A percentile compares a stretch with the other conserved stretches of the same genome.
phyloP scores from a whole-genome alignment of 331 rosid species.

The Malus hybrid region DNA sequence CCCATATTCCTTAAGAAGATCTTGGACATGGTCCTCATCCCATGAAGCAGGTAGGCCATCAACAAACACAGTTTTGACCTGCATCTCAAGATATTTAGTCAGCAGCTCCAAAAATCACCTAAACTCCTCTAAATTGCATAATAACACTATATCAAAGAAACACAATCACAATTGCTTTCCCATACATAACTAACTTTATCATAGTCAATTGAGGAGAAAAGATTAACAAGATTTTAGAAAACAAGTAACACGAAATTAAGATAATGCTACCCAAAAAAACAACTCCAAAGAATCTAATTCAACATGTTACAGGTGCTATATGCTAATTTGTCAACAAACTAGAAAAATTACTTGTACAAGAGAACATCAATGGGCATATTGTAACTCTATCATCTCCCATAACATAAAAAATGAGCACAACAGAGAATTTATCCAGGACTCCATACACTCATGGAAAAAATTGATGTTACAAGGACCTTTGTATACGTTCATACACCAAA shows the following conservation, averaged over 20 bases:
- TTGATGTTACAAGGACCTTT: not conserved
- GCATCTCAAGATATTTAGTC: conserved; percentile 23
- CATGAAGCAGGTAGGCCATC: conserved; percentile 92
- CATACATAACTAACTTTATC: not conserved
- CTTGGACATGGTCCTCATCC: conserved; percentile 78
- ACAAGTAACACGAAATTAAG: not conserved
- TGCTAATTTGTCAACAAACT: not conserved
- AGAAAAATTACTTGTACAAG: not conserved
- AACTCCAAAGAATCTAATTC: not conserved
- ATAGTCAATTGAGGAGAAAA: no score
- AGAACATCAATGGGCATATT: not conserved
- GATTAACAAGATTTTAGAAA: not conserved
- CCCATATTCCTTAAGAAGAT: conserved; percentile 77
- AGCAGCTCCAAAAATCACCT: conserved; percentile 9
- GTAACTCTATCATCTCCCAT: not conserved
- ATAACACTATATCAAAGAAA: not conserved
- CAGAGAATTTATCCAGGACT: not conserved
- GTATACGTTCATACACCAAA: not conserved
- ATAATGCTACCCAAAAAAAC: not conserved
- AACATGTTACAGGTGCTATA: not conserved
- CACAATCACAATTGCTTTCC: not conserved
- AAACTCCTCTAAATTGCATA: not conserved
- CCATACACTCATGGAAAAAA: not conserved
- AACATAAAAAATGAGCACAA: not conserved
- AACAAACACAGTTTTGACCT: conserved; percentile 97